Conservation (phyloP, 495 filamentous ascomycete species). For the Daldinia vernicosa region DNA sequence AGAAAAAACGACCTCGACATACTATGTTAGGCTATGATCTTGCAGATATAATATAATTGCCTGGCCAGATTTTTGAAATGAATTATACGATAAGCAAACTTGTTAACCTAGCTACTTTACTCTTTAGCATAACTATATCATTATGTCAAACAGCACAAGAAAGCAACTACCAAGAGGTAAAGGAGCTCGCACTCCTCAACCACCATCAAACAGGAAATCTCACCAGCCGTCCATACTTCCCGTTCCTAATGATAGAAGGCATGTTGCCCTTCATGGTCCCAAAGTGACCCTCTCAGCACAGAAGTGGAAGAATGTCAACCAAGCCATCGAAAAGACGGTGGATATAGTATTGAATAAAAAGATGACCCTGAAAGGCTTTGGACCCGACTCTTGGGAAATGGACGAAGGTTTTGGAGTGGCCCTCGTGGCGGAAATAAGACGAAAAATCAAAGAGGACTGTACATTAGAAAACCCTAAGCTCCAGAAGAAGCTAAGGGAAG, state of each 20-base stretch:
- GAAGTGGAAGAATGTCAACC: slow-evolving; percentile 30
- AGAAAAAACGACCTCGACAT: not conserved
- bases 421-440: slow-evolving; percentile 23
- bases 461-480: slow-evolving; percentile 19
- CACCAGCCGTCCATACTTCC: not conserved
- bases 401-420: slow-evolving; percentile 22
- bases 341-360: slow-evolving; percentile 12
- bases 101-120: not conserved
- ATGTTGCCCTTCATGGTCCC: slow-evolving; percentile 18
- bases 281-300: slow-evolving; percentile 2
- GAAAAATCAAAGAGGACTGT: slow-evolving; percentile 16
- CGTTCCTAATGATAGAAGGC: slow-evolving; percentile 6
- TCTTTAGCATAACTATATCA: not conserved
- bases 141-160: not conserved
- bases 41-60: not conserved
- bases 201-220: not conserved
- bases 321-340: slow-evolving; percentile 28
- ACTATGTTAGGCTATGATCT: not conserved
- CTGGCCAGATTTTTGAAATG: not conserved
- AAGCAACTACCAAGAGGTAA: not conserved
- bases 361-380: slow-evolving; percentile 17
- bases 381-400: slow-evolving; percentile 25
- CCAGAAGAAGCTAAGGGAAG: slow-evolving; percentile 4
- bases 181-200: not conserved
- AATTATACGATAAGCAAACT: not conserved